phyloP scores from a whole-genome alignment of 2,329 filamentous ascomycete genomes.

The Ophiocordyceps sinensis region DNA sequence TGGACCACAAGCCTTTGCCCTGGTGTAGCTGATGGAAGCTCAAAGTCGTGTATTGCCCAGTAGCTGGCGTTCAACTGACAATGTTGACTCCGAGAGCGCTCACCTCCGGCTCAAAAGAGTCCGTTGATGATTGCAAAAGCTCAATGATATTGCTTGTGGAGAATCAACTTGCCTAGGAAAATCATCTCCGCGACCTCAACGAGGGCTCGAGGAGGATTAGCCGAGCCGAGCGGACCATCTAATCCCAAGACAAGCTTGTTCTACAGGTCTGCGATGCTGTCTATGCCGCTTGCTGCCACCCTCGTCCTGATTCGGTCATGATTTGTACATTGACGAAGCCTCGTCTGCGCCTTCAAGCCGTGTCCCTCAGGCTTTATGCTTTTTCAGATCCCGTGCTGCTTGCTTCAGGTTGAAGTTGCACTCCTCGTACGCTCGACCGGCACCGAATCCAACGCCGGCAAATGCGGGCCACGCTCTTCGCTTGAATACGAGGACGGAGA shows the following conservation, averaged over 20 bases:
- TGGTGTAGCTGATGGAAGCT: too few species aligned
- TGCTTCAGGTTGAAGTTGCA: conserved; percentile 71
- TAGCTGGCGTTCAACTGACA: too few species aligned
- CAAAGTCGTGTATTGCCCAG: too few species aligned
- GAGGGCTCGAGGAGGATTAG: too few species aligned
- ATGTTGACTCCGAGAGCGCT: too few species aligned
- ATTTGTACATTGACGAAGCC: conserved; percentile 11
- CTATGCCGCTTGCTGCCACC: conserved; percentile 5
- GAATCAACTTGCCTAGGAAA: neutral
- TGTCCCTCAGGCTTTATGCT: conserved; percentile 24
- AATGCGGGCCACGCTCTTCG: conserved; percentile 96
- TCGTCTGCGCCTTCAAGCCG: neutral
- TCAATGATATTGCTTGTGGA: neutral
- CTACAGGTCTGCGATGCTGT: conserved; percentile 3
- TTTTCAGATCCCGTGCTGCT: conserved; percentile 43
- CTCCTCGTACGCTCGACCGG: conserved; percentile 94
- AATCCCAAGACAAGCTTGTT: conserved; percentile 1
- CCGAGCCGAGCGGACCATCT: conserved; percentile 9
- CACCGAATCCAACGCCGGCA: conserved; percentile 86
- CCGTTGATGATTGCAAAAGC: too few species aligned
- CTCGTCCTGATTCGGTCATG: conserved; percentile 1
- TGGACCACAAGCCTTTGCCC: too few species aligned
- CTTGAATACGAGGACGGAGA: conserved; percentile 97
- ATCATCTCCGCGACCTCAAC: neutral
- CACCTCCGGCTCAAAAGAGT: too few species aligned